Evolutionary conservation across 805 yeast genomes (phyloP), one percentile per base, ranked within the genome.

Genomic region (Monosporozyma aquatica): DNA sequence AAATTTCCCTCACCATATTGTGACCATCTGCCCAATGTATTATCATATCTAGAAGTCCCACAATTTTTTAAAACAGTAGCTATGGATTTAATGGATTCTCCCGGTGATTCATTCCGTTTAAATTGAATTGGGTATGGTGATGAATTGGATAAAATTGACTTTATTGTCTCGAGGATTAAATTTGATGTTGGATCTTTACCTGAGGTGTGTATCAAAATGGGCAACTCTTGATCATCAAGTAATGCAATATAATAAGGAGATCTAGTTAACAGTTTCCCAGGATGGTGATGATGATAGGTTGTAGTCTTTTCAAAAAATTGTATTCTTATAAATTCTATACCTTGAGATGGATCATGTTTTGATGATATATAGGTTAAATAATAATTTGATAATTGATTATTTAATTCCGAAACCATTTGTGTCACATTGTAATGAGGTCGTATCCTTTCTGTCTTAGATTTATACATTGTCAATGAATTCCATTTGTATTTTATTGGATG

Each of bases 21-120:
- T 0, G 75, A 56, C 94, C 94, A 85, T 6, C 75, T 68, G 0
- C 90, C 95, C 42, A 80, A 54, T 8, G 87, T 70, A 23, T 72
- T 65, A 1, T 80, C 69, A 50, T 74, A 74, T 41, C 89, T 62
- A 1, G 87, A 77, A 18, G 70, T 71, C 3, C 89, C 87, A 43
- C 74, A 70, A 11, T 79, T 53, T 2, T 78, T 65, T 47, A 72
- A 76, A 66, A 78, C 73, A 0, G 81, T 66, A 32, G 74, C 75
- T 29, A 82, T 56, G 1, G 80, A 74, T 44, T 56, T 59, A 20
- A 66, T 67, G 27, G 65, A 75, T 47, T 48, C 52, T 32, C 54
- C 74, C 5, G 22, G 22, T 5, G 35, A n/a, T 34, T 53, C 54
- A 37, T 57, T 60, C 18, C 46, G 56, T 10, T 65, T 53, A 23